Evolutionary conservation across 441 rosid genomes (phyloP).

Genomic region (Manihot esculenta): DNA sequence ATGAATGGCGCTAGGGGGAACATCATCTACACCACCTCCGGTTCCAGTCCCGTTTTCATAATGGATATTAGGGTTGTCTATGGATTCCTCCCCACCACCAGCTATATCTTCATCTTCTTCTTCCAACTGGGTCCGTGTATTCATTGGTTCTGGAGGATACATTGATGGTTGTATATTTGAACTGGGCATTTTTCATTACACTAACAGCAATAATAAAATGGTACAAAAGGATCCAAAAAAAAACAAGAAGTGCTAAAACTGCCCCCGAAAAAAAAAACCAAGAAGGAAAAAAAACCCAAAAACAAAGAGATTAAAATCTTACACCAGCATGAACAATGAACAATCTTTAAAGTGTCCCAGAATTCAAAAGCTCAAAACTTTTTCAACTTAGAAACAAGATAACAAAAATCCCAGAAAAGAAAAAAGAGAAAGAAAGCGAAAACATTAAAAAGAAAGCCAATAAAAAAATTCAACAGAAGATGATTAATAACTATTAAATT

Average conservation of each 20-base stretch:
- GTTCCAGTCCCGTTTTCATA: slow-evolving; percentile 29
- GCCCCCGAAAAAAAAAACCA: neutral
- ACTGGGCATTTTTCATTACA: slow-evolving; percentile 29
- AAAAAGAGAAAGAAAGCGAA: neutral
- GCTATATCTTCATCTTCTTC: slow-evolving; percentile 33
- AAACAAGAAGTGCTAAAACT: neutral
- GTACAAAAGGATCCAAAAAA: neutral
- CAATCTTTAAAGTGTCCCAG: neutral
- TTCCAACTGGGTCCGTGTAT: slow-evolving; percentile 21
- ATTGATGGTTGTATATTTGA: slow-evolving; percentile 25
- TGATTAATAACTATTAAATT: neutral
- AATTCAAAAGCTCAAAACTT: neutral
- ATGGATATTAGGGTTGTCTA: slow-evolving; percentile 32
- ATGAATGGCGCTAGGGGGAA: slow-evolving; percentile 23
- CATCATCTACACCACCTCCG: slow-evolving; percentile 30
- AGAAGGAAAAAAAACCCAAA: neutral
- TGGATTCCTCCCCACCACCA: slow-evolving; percentile 35
- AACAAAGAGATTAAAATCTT: neutral
- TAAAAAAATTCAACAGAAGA: neutral
- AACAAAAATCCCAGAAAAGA: neutral
- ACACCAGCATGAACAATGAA: neutral
- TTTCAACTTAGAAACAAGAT: neutral
- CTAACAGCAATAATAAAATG: neutral
- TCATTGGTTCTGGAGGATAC: slow-evolving; percentile 29
- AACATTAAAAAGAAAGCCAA: neutral